phyloP scores from a whole-genome alignment of 2,329 filamentous ascomycete genomes.

The Trichoderma sp. region DNA sequence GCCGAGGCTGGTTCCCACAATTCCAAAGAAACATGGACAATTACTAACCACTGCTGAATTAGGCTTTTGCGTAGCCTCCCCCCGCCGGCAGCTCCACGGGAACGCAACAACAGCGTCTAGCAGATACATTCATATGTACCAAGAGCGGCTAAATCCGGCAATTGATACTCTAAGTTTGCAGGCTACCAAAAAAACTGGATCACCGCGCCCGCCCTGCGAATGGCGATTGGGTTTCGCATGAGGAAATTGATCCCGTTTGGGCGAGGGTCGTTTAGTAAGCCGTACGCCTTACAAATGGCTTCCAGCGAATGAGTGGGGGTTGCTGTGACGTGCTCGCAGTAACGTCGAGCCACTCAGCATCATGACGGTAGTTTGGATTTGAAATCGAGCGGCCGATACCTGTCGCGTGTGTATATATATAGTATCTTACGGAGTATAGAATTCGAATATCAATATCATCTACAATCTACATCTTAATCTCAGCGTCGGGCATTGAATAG shows the following conservation, averaged over 20 bases:
- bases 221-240: background rate
- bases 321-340: conserved; percentile 14
- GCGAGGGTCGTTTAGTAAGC: conserved; percentile 5
- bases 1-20: background rate
- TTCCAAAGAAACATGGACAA: background rate
- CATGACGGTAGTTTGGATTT: background rate
- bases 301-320: conserved; percentile 9
- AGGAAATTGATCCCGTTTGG: background rate
- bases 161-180: background rate
- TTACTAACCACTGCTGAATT: background rate
- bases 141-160: conserved; percentile 4
- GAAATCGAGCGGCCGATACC: background rate
- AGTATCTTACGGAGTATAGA: too few relatives aligned
- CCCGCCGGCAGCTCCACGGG: background rate
- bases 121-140: too few relatives aligned
- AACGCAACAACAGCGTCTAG: background rate
- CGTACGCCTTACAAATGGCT: conserved; percentile 13
- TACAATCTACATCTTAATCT: background rate
- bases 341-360: background rate
- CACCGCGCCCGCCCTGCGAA: too few relatives aligned
- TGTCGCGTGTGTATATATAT: background rate
- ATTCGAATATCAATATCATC: background rate
- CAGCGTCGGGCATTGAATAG: background rate
- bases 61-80: background rate
- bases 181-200: background rate